These are phyloP conservation scores for Knufia fluminis DNA, from an alignment of 2,329 filamentous ascomycete genomes.

Conservation along the genomic window DNA sequence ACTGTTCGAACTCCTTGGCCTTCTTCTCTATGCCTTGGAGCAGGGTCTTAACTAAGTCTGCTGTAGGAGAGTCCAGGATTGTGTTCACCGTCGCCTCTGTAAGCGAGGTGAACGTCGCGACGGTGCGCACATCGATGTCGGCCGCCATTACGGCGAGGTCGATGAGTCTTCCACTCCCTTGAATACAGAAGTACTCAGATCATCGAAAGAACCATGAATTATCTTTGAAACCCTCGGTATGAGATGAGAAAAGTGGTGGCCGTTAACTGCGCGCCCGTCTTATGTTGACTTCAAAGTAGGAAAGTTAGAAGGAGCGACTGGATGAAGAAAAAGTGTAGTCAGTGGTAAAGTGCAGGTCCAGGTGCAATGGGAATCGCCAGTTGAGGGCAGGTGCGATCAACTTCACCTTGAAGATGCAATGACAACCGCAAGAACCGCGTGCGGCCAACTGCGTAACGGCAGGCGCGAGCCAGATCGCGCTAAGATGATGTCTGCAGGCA, in stretches of 20 bases:
- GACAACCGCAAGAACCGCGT: neutral
- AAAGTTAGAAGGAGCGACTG: slow-evolving; percentile 1
- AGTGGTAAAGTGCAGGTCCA: neutral
- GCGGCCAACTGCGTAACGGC: neutral
- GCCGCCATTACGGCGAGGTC: slow-evolving; percentile 41
- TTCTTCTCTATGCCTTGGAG: slow-evolving; percentile 67
- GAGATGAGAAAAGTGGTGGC: neutral
- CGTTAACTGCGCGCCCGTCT: too few relatives aligned
- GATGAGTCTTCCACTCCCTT: neutral
- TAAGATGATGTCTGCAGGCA: neutral
- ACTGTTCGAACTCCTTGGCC: slow-evolving; percentile 69
- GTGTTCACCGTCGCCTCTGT: slow-evolving; percentile 48
- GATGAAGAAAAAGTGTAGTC: neutral
- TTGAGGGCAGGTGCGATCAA: neutral
- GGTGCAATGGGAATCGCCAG: neutral
- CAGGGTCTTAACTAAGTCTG: slow-evolving; percentile 66
- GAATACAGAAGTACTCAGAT: neutral
- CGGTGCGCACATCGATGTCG: slow-evolving; percentile 49
- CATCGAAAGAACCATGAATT: neutral
- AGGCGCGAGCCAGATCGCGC: neutral
- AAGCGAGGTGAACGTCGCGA: slow-evolving; percentile 50
- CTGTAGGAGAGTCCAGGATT: slow-evolving; percentile 53
- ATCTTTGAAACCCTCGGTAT: neutral
- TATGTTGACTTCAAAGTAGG: too few relatives aligned
- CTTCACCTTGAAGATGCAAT: neutral